A percentile compares a stretch with the other conserved stretches of the same genome.
Evolutionary conservation across 116 monocot species (phyloP).

Genomic region (Cymodocea nodosa): DNA sequence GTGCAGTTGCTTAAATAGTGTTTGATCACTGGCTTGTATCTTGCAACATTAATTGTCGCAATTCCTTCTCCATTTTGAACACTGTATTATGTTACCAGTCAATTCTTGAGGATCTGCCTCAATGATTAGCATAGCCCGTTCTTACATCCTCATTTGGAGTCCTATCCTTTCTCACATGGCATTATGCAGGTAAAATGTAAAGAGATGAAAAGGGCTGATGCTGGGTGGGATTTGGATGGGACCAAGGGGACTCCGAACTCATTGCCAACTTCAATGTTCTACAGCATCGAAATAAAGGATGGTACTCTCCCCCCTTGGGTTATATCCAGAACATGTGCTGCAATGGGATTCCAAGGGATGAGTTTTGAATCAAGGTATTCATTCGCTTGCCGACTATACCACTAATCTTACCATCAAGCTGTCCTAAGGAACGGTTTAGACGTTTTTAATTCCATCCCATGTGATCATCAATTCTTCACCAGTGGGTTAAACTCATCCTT

Average conservation of each 20-base stretch:
- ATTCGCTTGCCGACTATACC: too few species aligned
- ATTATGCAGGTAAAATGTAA: slow-evolving; percentile 58
- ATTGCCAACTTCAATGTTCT: slow-evolving; percentile 25
- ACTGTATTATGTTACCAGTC: too few species aligned
- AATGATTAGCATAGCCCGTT: not conserved
- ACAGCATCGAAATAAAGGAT: slow-evolving; percentile 80
- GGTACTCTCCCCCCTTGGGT: slow-evolving; percentile 78
- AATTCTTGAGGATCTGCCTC: too few species aligned
- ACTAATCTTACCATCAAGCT: too few species aligned
- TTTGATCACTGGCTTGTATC: too few species aligned
- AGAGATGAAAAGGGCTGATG: slow-evolving; percentile 79
- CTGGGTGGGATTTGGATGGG: slow-evolving; percentile 16
- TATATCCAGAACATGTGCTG: slow-evolving; percentile 53
- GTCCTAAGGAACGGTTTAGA: not conserved
- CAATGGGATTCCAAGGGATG: slow-evolving; percentile 44
- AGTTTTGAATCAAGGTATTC: slow-evolving; percentile 59
- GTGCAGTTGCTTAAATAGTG: too few species aligned
- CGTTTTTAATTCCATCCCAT: not conserved
- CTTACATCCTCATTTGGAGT: not conserved
- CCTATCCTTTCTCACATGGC: not conserved
- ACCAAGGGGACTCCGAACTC: slow-evolving; percentile 4
- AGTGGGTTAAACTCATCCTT: not conserved
- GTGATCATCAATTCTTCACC: not conserved
- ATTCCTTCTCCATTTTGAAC: too few species aligned
- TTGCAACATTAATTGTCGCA: too few species aligned